A percentile compares a stretch with the other conserved stretches of the same genome.
Evolutionary conservation across 1,284 basidiomycete species (phyloP).

Genomic region (Takashimella koratensis): DNA sequence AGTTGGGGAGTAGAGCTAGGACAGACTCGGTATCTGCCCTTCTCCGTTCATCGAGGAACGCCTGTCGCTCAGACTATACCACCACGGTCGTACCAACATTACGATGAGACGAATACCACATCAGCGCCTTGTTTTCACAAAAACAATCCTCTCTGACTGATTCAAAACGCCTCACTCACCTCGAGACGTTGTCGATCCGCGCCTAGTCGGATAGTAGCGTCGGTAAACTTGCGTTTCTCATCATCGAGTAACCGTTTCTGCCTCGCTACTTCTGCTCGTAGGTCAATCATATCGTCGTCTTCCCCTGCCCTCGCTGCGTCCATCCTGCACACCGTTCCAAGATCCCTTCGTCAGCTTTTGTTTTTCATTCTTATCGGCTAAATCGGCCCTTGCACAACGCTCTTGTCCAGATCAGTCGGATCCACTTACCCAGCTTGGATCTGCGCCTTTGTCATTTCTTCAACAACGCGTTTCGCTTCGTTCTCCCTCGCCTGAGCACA

Average conservation of each 20-base stretch:
- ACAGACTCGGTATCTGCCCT: not conserved
- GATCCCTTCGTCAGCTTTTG: slow-evolving; percentile 5
- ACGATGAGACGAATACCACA: no score
- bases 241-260: slow-evolving; percentile 55
- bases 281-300: slow-evolving; percentile 46
- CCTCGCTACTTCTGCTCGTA: slow-evolving; percentile 24
- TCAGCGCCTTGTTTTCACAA: no score
- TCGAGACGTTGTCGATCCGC: slow-evolving; percentile 54
- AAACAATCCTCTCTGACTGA: no score
- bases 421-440: slow-evolving; percentile 22
- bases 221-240: slow-evolving; percentile 64
- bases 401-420: not conserved
- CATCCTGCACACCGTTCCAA: slow-evolving; percentile 17
- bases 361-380: not conserved
- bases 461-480: slow-evolving; percentile 35
- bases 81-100: no score
- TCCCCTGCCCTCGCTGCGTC: slow-evolving; percentile 41
- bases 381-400: not conserved
- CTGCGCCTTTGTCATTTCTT: slow-evolving; percentile 33
- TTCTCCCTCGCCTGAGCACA: slow-evolving; percentile 36
- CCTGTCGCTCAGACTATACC: not conserved
- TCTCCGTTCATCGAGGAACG: not conserved
- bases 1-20: not conserved
- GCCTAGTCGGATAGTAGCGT: slow-evolving; percentile 60
- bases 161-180: no score